Base-by-base conservation (phyloP, 495 filamentous ascomycete species). In the Neurospora intermedia region DNA sequence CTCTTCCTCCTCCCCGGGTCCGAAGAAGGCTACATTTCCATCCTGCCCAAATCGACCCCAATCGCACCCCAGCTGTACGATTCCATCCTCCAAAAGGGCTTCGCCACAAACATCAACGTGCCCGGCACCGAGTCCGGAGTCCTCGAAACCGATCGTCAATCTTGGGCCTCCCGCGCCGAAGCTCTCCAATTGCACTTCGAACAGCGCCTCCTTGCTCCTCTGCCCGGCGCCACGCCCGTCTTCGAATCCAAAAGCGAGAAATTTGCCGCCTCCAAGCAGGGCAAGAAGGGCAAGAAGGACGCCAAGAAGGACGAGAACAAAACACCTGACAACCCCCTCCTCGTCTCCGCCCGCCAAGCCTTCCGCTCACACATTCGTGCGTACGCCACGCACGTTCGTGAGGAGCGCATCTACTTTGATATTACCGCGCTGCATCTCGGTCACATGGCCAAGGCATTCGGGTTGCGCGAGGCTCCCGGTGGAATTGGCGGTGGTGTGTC, bases 391-490 rank as follows among this genome's bases (percentile, higher is more conserved):
- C 96, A 98, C 81, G 90, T 96, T 10, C 87, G 90, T 11, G 87
- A 89, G 71, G 96, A 99, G 83, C 87, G 95, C 43, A 81, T 80
- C 40, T 92, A 91, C 76, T 99, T 98, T 82, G 90, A 97, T 80
- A 93, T 97, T 77, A 94, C 92, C 72, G 87, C 89, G 71, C 83
- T 99, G 70, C 96, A 99, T 81, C 83, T 97, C 7, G 96, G 96
- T 2, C 96, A 99, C 85, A 84, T 96, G 74, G 96, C 96, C 0
- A 99, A 99, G 85, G 90, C 89, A 46, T 99, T 97, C 79, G 96
- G 88, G 4, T 81, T 99, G 76, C 88, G 96, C 71, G 96, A 98
- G 77, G 89, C 91, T 54, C 96, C 96, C 0, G 92, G 93, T 3
- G 91, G 91, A 54, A 96, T 99, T 78, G 85, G 85, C 7, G 82